phyloP scores from a whole-genome alignment of 225 moss, liverwort and hornwort species.

The Sphagnum tenellum region DNA sequence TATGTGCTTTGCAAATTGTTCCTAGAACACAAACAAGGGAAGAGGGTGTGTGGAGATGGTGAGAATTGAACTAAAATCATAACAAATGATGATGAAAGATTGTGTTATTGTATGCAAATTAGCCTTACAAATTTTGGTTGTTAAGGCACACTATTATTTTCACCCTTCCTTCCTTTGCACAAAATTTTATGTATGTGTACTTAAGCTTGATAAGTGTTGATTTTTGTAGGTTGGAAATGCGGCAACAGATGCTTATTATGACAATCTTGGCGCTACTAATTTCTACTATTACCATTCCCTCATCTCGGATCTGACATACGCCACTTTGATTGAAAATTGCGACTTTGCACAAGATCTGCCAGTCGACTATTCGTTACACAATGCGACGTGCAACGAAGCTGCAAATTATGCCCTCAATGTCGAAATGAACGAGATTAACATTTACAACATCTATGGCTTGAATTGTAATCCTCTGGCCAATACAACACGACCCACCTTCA shows the following conservation, averaged over 20 bases:
- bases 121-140: neutral
- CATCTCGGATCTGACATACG: constrained; percentile 31
- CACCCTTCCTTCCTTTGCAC: too few relatives aligned
- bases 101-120: neutral
- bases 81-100: neutral
- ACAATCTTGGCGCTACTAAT: constrained; percentile 32
- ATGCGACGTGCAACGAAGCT: constrained; percentile 24
- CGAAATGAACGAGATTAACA: constrained; percentile 41
- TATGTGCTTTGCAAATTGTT: too few relatives aligned
- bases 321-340: constrained; percentile 26
- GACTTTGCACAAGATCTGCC: constrained; percentile 34
- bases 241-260: constrained; percentile 27
- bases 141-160: too few relatives aligned
- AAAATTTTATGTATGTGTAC: too few relatives aligned
- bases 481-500: constrained; percentile 11
- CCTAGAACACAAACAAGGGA: too few relatives aligned
- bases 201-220: too few relatives aligned
- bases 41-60: too few relatives aligned
- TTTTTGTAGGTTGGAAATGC: constrained; percentile 28
- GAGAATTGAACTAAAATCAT: neutral
- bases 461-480: constrained; percentile 23
- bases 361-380: constrained; percentile 20
- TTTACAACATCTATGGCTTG: constrained; percentile 39
- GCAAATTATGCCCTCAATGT: constrained; percentile 20
- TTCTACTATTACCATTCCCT: constrained; percentile 26